A percentile compares a stretch with the other conserved stretches of the same genome.
Conservation (phyloP, 805 yeast genomes). For the Saturnispora zaruensis region DNA sequence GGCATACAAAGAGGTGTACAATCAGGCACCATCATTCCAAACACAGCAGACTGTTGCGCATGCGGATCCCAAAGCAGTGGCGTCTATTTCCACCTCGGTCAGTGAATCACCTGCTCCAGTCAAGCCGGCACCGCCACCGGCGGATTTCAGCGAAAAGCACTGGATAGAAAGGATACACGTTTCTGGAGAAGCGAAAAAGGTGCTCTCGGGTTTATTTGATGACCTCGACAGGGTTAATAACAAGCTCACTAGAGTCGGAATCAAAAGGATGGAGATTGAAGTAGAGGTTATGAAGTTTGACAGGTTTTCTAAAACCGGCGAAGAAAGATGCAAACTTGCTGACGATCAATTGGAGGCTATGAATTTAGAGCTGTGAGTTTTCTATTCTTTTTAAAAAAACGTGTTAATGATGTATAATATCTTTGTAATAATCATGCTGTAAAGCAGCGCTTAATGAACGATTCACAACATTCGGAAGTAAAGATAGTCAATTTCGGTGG, state of each 20-base stretch:
- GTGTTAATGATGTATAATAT: neutral
- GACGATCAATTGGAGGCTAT: slow-evolving; percentile 45
- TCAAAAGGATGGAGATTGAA: slow-evolving; percentile 20
- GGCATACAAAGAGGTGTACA: neutral
- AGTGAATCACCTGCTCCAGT: neutral
- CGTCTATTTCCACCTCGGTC: neutral
- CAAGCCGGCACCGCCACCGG: neutral
- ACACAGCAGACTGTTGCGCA: neutral
- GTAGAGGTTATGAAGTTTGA: slow-evolving; percentile 22
- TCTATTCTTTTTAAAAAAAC: neutral
- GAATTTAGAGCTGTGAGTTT: slow-evolving; percentile 23
- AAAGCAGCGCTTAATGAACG: neutral
- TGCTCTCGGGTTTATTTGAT: slow-evolving; percentile 15
- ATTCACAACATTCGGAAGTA: neutral
- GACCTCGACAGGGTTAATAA: slow-evolving; percentile 21
- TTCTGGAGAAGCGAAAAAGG: slow-evolving; percentile 16
- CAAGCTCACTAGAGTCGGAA: slow-evolving; percentile 11
- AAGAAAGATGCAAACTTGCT: slow-evolving; percentile 19
- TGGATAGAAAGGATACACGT: slow-evolving; percentile 25
- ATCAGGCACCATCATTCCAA: neutral
- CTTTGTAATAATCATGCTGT: neutral
- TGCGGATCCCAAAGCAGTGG: neutral
- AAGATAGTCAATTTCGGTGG: neutral
- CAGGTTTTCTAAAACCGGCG: slow-evolving; percentile 23
- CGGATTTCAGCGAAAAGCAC: slow-evolving; percentile 19